Evolutionary conservation across 2,329 filamentous ascomycete species (phyloP).

Genomic region (Neonectria magnoliae): DNA sequence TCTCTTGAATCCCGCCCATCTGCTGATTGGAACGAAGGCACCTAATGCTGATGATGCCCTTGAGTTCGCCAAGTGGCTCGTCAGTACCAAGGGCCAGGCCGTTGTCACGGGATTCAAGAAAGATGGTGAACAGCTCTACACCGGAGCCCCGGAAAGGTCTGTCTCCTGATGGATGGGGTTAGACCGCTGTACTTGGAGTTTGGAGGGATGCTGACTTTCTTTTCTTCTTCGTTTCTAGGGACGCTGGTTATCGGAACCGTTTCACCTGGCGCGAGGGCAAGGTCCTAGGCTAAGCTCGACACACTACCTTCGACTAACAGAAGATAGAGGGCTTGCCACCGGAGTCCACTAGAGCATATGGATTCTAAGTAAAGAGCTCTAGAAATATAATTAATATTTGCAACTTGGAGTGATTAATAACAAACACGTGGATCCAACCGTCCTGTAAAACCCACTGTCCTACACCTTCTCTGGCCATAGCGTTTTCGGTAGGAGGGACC

Average conservation of each 20-base stretch:
- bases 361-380: too few relatives aligned
- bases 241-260: too few relatives aligned
- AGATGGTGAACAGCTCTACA: constrained; percentile 27
- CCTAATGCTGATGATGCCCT: constrained; percentile 26
- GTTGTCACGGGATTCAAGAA: constrained; percentile 31
- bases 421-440: too few relatives aligned
- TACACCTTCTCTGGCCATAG: background rate
- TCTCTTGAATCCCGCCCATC: constrained; percentile 55
- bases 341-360: too few relatives aligned
- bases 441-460: too few relatives aligned
- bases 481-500: constrained; percentile 1
- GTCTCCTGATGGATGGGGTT: background rate
- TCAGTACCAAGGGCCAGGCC: constrained; percentile 28
- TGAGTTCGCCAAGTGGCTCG: constrained; percentile 31
- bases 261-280: too few relatives aligned
- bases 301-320: too few relatives aligned
- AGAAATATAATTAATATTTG: too few relatives aligned
- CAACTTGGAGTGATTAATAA: too few relatives aligned
- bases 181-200: background rate
- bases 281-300: too few relatives aligned
- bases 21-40: constrained; percentile 33
- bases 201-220: background rate
- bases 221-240: background rate
- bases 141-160: constrained; percentile 14
- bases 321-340: too few relatives aligned